Conservation (phyloP, 176 grass and related monocot genomes). For the Aegilops umbellulata region DNA sequence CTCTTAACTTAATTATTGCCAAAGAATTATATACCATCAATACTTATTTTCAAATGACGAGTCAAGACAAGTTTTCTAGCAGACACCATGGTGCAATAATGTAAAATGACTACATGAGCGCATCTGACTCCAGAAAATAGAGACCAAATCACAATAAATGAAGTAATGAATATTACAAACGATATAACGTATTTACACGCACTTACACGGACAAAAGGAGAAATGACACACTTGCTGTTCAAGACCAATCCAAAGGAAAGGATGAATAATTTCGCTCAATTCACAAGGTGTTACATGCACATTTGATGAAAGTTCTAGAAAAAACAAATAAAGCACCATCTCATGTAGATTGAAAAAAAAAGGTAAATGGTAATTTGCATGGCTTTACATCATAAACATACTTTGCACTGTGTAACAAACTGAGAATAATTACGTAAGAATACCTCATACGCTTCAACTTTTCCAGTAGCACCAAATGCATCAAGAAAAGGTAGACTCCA, state of each 20-base stretch:
- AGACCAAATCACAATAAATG: background rate
- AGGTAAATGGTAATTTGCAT: background rate
- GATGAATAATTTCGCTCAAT: background rate
- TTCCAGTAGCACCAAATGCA: slow-evolving; percentile 43
- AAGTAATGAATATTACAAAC: background rate
- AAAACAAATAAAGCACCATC: background rate
- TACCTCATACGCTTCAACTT: slow-evolving; percentile 65
- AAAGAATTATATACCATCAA: background rate
- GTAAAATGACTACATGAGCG: background rate
- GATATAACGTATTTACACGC: no score
- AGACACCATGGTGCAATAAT: background rate
- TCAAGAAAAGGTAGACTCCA: slow-evolving; percentile 64
- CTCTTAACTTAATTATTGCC: background rate
- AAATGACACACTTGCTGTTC: background rate
- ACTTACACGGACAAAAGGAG: no score
- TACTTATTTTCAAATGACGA: background rate
- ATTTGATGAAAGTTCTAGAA: background rate
- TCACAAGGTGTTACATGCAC: background rate
- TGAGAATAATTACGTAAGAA: background rate
- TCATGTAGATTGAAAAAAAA: background rate
- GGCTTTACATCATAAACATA: background rate
- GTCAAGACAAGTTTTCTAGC: background rate
- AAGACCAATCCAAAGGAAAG: background rate
- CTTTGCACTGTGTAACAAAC: background rate
- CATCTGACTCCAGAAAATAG: background rate